Evolutionary conservation across 805 yeast species (phyloP).

Genomic region (Kodamaea laetipori): DNA sequence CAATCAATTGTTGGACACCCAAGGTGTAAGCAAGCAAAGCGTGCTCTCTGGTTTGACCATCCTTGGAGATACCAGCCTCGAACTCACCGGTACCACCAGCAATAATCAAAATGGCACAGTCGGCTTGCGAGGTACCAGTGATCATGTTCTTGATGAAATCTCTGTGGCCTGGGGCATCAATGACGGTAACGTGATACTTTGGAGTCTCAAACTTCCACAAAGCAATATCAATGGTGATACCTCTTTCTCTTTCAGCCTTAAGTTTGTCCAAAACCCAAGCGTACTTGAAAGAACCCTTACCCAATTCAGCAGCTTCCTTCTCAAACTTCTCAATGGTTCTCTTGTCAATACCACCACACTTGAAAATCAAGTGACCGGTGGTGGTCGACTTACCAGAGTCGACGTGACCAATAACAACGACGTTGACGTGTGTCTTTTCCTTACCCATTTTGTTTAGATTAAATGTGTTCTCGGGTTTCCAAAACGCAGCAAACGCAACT

Average conservation of each 20-base stretch:
- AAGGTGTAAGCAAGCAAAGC: conserved; percentile 97
- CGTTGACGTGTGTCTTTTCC: conserved; percentile 97
- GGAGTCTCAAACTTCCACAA: conserved; percentile 93
- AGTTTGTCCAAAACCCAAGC: conserved; percentile 96
- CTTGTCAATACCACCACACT: conserved; percentile 99
- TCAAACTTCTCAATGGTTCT: conserved; percentile 97
- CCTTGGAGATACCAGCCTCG: conserved; percentile 97
- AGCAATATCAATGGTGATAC: conserved; percentile 91
- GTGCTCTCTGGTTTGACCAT: conserved; percentile 99
- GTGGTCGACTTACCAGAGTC: conserved; percentile 95
- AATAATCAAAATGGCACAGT: conserved; percentile 98
- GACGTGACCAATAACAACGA: conserved; percentile 99
- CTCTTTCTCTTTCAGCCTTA: conserved; percentile 95
- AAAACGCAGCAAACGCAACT: neutral
- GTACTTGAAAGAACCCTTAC: conserved; percentile 96
- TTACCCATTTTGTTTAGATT: conserved; percentile 68
- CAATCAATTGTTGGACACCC: conserved; percentile 97
- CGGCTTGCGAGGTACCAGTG: conserved; percentile 99
- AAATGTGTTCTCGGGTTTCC: no score
- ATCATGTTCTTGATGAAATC: conserved; percentile 99
- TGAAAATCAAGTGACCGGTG: conserved; percentile 98
- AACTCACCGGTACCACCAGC: conserved; percentile 96
- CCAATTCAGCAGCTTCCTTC: conserved; percentile 96
- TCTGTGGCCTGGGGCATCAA: conserved; percentile 98
- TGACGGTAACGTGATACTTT: conserved; percentile 86